These are phyloP conservation scores for Xylariaceae sp. DNA, from an alignment of 2,329 filamentous ascomycete species.

Conservation along the genomic window DNA sequence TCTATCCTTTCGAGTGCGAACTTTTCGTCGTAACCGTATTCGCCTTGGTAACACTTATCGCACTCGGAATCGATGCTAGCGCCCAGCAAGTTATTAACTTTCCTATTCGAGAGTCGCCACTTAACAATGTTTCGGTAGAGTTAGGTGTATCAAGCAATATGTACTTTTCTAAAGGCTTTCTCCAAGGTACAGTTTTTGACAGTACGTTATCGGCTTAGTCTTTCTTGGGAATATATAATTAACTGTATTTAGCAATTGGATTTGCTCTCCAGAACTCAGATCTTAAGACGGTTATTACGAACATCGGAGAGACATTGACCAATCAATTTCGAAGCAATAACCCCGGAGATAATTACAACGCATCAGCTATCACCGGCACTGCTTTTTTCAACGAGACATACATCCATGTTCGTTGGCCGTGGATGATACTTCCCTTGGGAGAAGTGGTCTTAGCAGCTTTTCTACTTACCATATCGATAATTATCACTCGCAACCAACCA, in stretches of 20 bases:
- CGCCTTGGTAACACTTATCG: slow-evolving; percentile 23
- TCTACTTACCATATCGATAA: slow-evolving; percentile 14
- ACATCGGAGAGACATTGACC: slow-evolving; percentile 14
- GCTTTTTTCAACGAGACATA: slow-evolving; percentile 24
- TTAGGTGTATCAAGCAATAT: slow-evolving; percentile 8
- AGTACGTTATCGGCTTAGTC: slow-evolving; percentile 2
- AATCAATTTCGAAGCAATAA: slow-evolving; percentile 16
- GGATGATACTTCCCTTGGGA: slow-evolving; percentile 20
- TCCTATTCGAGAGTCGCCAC: slow-evolving; percentile 4
- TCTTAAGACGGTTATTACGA: slow-evolving; percentile 7
- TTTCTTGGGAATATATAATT: no score
- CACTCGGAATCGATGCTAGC: slow-evolving; percentile 25
- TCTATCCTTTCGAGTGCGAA: slow-evolving; percentile 3
- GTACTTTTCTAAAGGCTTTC: slow-evolving; percentile 17
- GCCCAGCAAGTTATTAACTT: slow-evolving; percentile 25
- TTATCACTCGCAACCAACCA: slow-evolving; percentile 15
- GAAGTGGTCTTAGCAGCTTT: slow-evolving; percentile 15
- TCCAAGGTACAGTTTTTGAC: neutral
- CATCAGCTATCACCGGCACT: slow-evolving; percentile 3
- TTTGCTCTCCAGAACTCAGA: slow-evolving; percentile 12
- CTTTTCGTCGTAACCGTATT: slow-evolving; percentile 11
- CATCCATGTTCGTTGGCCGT: slow-evolving; percentile 21
- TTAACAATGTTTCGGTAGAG: slow-evolving; percentile 12
- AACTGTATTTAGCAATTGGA: no score
- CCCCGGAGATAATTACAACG: slow-evolving; percentile 21